phyloP scores from a whole-genome alignment of 2,329 filamentous ascomycete genomes.

The Myotisia sp. region DNA sequence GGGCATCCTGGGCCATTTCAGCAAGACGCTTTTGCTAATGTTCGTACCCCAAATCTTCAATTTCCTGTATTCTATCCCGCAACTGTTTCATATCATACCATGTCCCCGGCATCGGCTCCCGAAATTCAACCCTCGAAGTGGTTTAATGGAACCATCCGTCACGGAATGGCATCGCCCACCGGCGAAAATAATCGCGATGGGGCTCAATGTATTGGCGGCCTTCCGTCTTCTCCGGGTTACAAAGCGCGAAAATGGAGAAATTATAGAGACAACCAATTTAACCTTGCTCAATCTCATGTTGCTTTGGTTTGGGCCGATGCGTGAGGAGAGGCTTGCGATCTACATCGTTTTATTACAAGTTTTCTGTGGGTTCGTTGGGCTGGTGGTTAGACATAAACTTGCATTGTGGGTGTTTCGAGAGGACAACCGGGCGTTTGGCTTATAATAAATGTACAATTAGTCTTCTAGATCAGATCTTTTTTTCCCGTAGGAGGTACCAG shows the following conservation, averaged over 20 bases:
- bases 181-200: slow-evolving; percentile 44
- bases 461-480: no score
- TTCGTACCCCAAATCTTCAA: slow-evolving; percentile 93
- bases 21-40: slow-evolving; percentile 83
- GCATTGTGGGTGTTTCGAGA: slow-evolving; percentile 78
- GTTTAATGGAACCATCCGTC: slow-evolving; percentile 71
- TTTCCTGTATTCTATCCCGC: slow-evolving; percentile 83
- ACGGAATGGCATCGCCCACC: slow-evolving; percentile 67
- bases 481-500: no score
- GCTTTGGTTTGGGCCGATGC: slow-evolving; percentile 82
- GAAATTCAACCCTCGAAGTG: slow-evolving; percentile 70
- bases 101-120: slow-evolving; percentile 89
- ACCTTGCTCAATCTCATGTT: slow-evolving; percentile 94
- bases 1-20: slow-evolving; percentile 92
- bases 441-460: no score
- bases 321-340: slow-evolving; percentile 67
- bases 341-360: slow-evolving; percentile 71
- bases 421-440: slow-evolving; percentile 49
- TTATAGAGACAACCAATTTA: slow-evolving; percentile 74
- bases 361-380: slow-evolving; percentile 59
- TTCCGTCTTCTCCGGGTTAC: slow-evolving; percentile 55
- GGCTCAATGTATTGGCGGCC: slow-evolving; percentile 53
- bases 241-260: slow-evolving; percentile 51
- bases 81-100: slow-evolving; percentile 77
- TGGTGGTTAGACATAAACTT: slow-evolving; percentile 73